Base-by-base conservation (phyloP, 176 grass and related monocot genomes). In the Pontederia crassipes region DNA sequence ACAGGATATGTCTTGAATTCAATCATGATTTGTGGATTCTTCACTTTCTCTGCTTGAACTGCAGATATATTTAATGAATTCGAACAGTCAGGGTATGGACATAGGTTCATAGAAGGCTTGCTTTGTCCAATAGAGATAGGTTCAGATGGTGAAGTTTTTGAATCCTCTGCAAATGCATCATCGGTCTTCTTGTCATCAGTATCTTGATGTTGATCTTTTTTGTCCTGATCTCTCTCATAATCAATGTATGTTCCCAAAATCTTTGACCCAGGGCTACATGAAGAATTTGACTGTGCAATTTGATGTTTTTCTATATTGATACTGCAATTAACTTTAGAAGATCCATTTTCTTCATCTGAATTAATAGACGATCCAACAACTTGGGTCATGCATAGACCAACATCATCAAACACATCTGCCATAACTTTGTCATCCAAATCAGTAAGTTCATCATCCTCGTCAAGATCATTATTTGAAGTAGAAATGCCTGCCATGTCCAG, bases 371-470 rank as follows among this genome's bases (percentile, higher is more conserved):
- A 73, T 32, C 73, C 49, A 54, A 68, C 12, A 69, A 54, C 24
- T 58, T 70, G 86, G 48, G 74, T 17, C 65, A 57, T 55, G 56
- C 48, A 82, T 12, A 96, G 17, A 60, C 83, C 91, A 77, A 87
- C 75, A 89, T 96, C 91, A 87, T 76, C 49, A 27, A 72, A 96
- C 66, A 29, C 83, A 71, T 79, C 62, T 67, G 69, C 49, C 83
- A 96, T 85, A 69, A 74, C 62, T 26, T 28, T 11, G 63, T 90
- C 86, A 73, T 90, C 80, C 61, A 87, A 68, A 59, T 90, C 72
- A 35, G 63, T 75, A 28, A 71, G 74, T 65, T 90, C 83, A 53
- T 90, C 86, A 18, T 73, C 73, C 65, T 96, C 83, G 53, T 90
- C 80, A 57, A 72, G 32, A 64, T 20, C 66, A 73, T 68, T 55